phyloP scores from a whole-genome alignment of 179 eudicot genomes.

The Patellifolia procumbens region DNA sequence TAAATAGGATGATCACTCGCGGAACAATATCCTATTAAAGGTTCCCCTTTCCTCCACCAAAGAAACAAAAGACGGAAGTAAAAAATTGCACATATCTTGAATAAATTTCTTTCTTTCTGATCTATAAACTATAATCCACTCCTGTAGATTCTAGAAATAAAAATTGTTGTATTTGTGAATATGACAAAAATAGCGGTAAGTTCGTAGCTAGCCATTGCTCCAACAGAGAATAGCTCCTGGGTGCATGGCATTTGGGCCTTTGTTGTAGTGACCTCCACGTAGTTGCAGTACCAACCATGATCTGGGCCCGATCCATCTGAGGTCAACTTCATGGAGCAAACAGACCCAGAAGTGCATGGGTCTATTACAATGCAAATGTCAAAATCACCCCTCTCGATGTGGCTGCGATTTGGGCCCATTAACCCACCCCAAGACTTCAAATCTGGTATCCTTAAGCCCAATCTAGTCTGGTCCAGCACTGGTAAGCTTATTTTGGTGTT shows the following conservation, averaged over 20 bases:
- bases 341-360: constrained; percentile 9
- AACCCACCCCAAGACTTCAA: neutral
- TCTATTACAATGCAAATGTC: neutral
- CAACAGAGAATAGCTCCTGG: constrained; percentile 21
- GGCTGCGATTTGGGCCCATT: neutral
- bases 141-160: too few species aligned
- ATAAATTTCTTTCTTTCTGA: too few species aligned
- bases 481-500: too few species aligned
- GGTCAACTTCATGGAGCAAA: constrained; percentile 57
- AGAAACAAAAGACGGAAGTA: too few species aligned
- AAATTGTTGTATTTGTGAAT: neutral
- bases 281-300: constrained; percentile 89
- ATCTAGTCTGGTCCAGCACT: too few species aligned
- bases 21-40: too few species aligned
- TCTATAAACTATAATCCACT: too few species aligned
- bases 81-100: too few species aligned
- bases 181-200: neutral
- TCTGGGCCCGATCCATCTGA: constrained; percentile 66
- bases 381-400: neutral
- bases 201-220: neutral
- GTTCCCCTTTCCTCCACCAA: too few species aligned
- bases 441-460: too few species aligned
- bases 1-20: too few species aligned
- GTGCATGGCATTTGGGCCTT: constrained; percentile 58
- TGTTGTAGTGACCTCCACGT: constrained; percentile 81